phyloP scores from a whole-genome alignment of 2,329 filamentous ascomycete genomes.

The Coleophoma eucalyptorum region DNA sequence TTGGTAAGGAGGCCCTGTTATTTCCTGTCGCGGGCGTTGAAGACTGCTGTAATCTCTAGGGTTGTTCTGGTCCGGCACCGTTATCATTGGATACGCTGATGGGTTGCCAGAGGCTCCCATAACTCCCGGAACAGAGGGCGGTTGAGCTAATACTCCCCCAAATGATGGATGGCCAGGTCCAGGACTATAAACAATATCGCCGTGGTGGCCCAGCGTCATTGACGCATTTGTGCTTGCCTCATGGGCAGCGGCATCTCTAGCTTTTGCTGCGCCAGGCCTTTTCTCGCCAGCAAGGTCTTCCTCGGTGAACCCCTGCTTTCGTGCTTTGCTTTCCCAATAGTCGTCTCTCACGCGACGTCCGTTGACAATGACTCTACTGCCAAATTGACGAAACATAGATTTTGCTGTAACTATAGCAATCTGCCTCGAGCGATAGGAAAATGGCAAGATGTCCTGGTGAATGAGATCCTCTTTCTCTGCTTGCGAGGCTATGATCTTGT shows the following conservation, averaged over 20 bases:
- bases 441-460: conserved; percentile 89
- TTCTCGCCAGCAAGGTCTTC: conserved; percentile 95
- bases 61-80: conserved; percentile 69
- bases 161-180: conserved; percentile 52
- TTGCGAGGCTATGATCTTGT: conserved; percentile 96
- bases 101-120: conserved; percentile 61
- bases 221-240: conserved; percentile 54
- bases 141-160: conserved; percentile 59
- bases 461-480: conserved; percentile 96
- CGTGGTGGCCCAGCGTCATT: conserved; percentile 61
- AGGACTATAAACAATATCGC: conserved; percentile 86
- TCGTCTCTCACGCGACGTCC: conserved; percentile 92
- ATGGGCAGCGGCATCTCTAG: conserved; percentile 75
- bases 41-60: conserved; percentile 82
- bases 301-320: conserved; percentile 97
- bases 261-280: conserved; percentile 85
- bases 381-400: conserved; percentile 99
- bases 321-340: conserved; percentile 97
- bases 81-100: conserved; percentile 79
- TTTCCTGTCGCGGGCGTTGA: conserved; percentile 82
- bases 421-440: conserved; percentile 96
- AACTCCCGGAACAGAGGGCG: conserved; percentile 70
- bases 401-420: conserved; percentile 97
- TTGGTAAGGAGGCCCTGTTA: conserved; percentile 82
- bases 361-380: conserved; percentile 86